A percentile compares a stretch with the other conserved stretches of the same genome.
phyloP scores from a whole-genome alignment of 1,139 yeast genomes.

The Pichia sp. region DNA sequence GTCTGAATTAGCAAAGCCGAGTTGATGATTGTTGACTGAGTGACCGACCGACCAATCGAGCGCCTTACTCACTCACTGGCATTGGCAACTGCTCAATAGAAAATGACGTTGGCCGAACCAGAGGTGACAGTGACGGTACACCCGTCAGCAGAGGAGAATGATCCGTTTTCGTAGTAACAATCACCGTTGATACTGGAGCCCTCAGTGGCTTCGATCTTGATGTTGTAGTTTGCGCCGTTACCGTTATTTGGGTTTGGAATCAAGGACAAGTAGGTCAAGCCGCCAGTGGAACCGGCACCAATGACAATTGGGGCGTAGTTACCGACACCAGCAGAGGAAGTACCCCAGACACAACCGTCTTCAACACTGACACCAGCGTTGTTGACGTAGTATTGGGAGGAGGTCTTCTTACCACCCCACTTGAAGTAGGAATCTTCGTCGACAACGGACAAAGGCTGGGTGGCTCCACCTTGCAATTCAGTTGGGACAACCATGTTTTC shows the following conservation, averaged over 20 bases:
- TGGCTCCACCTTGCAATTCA: slow-evolving; percentile 61
- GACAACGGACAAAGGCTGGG: slow-evolving; percentile 71
- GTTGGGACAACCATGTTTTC: slow-evolving; percentile 98
- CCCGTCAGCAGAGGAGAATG: slow-evolving; percentile 73
- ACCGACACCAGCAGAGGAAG: slow-evolving; percentile 73
- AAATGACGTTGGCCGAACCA: slow-evolving; percentile 74
- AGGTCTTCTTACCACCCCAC: slow-evolving; percentile 81
- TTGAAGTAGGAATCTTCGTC: slow-evolving; percentile 69
- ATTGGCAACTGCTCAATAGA: slow-evolving; percentile 35
- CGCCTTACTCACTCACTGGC: too few relatives aligned
- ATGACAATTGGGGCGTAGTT: slow-evolving; percentile 98
- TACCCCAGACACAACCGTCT: slow-evolving; percentile 95
- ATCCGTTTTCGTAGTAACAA: slow-evolving; percentile 78
- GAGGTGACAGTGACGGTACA: slow-evolving; percentile 88
- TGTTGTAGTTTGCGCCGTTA: slow-evolving; percentile 73
- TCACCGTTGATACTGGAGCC: slow-evolving; percentile 66
- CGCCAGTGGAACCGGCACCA: slow-evolving; percentile 84
- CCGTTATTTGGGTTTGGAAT: slow-evolving; percentile 93
- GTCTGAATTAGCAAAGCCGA: neutral
- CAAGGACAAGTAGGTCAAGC: slow-evolving; percentile 80
- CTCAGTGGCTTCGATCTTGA: slow-evolving; percentile 71
- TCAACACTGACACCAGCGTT: slow-evolving; percentile 86
- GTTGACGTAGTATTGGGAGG: slow-evolving; percentile 96
- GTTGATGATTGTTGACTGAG: neutral
- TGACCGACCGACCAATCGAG: neutral